Conservation (phyloP, 345 rosid genomes). For the Populus pruinosa region DNA sequence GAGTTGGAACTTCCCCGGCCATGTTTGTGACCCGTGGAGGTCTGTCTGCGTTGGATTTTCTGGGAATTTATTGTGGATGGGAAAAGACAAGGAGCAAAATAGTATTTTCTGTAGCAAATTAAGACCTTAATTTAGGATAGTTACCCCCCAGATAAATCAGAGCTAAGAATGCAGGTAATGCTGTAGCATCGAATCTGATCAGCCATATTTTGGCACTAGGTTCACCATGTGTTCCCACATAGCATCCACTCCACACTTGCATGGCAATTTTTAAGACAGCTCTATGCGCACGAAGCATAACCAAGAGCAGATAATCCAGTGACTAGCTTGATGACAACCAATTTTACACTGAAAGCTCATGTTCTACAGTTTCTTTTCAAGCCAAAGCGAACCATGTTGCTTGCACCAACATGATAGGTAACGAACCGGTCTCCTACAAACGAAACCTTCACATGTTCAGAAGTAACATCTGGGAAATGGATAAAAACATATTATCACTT, state of each 20-base stretch:
- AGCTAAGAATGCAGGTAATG: background rate
- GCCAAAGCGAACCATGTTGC: background rate
- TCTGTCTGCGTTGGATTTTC: conserved; percentile 15
- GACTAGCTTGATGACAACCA: background rate
- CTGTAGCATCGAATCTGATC: background rate
- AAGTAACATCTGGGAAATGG: too few relatives aligned
- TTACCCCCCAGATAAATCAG: too few relatives aligned
- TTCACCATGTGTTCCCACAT: background rate
- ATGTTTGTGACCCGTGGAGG: conserved; percentile 49
- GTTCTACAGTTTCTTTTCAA: background rate
- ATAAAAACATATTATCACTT: background rate
- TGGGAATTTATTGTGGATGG: conserved; percentile 24
- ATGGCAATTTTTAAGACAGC: background rate
- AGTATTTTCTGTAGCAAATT: background rate
- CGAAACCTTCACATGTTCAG: too few relatives aligned
- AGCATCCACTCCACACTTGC: background rate
- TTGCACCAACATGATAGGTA: too few relatives aligned
- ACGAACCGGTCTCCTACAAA: too few relatives aligned
- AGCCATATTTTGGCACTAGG: too few relatives aligned
- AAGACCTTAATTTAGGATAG: background rate
- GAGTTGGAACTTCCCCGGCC: conserved; percentile 28
- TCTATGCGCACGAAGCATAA: background rate
- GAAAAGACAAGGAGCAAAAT: background rate
- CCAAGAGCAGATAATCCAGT: background rate
- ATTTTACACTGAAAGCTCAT: too few relatives aligned